phyloP scores from a whole-genome alignment of 106 monocot genomes.

The Dioscorea zingiberensis region DNA sequence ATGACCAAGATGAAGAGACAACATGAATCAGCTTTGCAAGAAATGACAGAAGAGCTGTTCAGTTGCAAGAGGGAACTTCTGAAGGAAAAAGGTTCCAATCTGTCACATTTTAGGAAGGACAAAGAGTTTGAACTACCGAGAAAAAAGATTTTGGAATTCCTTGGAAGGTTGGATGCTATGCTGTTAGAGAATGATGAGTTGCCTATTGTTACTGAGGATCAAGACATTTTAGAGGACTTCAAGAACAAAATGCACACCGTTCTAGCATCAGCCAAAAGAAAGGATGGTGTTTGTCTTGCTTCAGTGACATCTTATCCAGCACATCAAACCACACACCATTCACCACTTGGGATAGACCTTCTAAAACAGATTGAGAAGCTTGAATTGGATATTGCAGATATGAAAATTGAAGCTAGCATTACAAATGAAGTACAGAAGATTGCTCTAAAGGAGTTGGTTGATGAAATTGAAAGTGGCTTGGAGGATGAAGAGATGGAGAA shows the following conservation, averaged over 20 bases:
- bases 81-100: slow-evolving; percentile 52
- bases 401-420: slow-evolving; percentile 28
- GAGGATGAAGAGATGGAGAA: slow-evolving; percentile 21
- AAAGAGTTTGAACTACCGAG: slow-evolving; percentile 48
- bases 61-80: slow-evolving; percentile 44
- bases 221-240: slow-evolving; percentile 4
- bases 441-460: slow-evolving; percentile 19
- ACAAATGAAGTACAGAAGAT: slow-evolving; percentile 27
- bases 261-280: slow-evolving; percentile 11
- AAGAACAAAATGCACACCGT: slow-evolving; percentile 25
- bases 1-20: slow-evolving; percentile 65
- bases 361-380: slow-evolving; percentile 23
- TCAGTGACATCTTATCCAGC: slow-evolving; percentile 15
- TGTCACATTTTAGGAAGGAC: slow-evolving; percentile 37
- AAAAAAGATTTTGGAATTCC: slow-evolving; percentile 46
- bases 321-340: slow-evolving; percentile 16
- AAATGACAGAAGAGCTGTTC: slow-evolving; percentile 75
- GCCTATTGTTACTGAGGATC: slow-evolving; percentile 3
- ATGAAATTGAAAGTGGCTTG: slow-evolving; percentile 9
- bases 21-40: slow-evolving; percentile 55
- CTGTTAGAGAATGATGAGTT: slow-evolving; percentile 28
- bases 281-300: slow-evolving; percentile 13
- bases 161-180: slow-evolving; percentile 48
- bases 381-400: slow-evolving; percentile 33
- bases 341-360: slow-evolving; percentile 12